Base-by-base conservation (phyloP, 176 grass and related monocot genomes). In the Musa troglodytarum region DNA sequence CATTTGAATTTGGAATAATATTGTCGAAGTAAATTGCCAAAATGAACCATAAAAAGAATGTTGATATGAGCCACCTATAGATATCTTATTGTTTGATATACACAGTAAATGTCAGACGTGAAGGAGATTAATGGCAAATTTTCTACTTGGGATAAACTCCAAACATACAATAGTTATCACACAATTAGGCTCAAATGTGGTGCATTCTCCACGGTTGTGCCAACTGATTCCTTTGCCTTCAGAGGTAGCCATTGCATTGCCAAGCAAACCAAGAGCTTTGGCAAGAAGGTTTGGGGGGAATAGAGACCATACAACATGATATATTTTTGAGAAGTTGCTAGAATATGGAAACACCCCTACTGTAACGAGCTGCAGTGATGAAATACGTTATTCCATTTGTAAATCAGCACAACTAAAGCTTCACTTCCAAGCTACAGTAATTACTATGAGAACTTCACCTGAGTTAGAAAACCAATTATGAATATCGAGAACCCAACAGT, bases 11-110 rank as follows among this genome's bases (percentile, higher is more conserved):
- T 74, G 88, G 95, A 82, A 98, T 87, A 87, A 91, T 89, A 75
- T 98, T 98, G 84, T 98, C 90, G 8, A 91, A 93, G 80, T 93
- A 98, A 64, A 98, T 98, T 0, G 95, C 95, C 68, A 98, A 82
- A 55, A 89, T 51, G 76, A 98, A 91, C 95, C 90, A 98, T 61
- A 98, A 65, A 65, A 93, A 87, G 87, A 93, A 98, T 77, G 95
- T 98, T 50, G 94, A 91, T 58, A 93, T 78, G 65, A 98, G 88
- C 95, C 95, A 98, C 77, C 80, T 87, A 76, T 89, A 93, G 55
- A 93, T 98, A 55, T 82, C 89, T 10, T 98, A 84, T 88, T 98
- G 82, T 84, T 55, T 16, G 81, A 74, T 14, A 79, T 11, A 67
- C 14, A 50, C 13, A 16, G 17, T 73, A 12, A 76, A 17, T 89